Evolutionary conservation across 441 rosid genomes (phyloP), one percentile per base, ranked within the genome.

Genomic region (Croton setiger): DNA sequence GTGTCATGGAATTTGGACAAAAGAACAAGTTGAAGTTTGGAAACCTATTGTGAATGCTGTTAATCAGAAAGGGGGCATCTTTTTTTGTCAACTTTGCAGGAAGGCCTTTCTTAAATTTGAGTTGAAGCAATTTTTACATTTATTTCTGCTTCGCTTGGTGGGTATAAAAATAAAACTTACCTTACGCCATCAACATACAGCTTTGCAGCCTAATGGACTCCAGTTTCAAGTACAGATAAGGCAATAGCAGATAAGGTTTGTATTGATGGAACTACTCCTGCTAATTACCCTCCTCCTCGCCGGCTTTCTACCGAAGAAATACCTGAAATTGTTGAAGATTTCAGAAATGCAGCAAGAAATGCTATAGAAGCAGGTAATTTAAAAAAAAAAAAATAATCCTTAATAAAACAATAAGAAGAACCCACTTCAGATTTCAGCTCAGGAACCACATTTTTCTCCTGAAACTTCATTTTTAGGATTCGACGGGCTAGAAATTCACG

Each of bases 401-500:
- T 45, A 7, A 20, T 27, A n/a, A 6, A 27, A 31, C 20, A 18
- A 9, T 18, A 44, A 7, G 14, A 17, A 13, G 13, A 17, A 12
- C 15, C 4, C 41, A 39, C 10, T 60, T 0, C 5, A 37, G 0
- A 0, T 33, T 8, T 31, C 9, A 27, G 31, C 35, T 7, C 4
- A 33, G 8, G 12, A 59, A 17, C 36, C 2, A 2, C 3, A 8
- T 36, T 36, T 11, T 14, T 60, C 8, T 15, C 15, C 13, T 31
- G 45, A 60, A 51, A 51, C 7, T 51, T 5, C 6, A 51, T 5
- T 18, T 3, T 15, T 68, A 82, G 93, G 96, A 61, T 92, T 90
- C 31, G 96, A 90, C 55, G 98, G 95, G 13, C 84, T 92, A 33
- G 96, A 92, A 88, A 83, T 90, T 63, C 96, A 90, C 35, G 93